phyloP scores from a whole-genome alignment of 2,329 filamentous ascomycete species.

The Colletotrichum eleusines region DNA sequence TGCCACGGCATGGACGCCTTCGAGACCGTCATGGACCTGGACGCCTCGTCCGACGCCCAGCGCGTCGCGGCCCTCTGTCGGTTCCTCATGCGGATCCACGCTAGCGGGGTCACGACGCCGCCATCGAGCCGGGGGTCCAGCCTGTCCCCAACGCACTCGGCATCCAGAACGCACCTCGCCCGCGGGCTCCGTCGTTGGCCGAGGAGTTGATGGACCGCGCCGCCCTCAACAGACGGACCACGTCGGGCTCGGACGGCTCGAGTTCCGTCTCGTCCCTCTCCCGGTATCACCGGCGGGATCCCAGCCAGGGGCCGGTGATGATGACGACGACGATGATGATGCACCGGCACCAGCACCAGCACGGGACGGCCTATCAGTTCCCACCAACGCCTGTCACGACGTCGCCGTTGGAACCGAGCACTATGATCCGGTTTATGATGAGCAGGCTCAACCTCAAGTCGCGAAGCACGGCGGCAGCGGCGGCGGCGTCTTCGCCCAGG shows the following conservation, averaged over 20 bases:
- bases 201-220: constrained; percentile 35
- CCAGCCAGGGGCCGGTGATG: constrained; percentile 11
- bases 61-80: constrained; percentile 56
- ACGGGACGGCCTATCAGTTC: constrained; percentile 16
- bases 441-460: constrained; percentile 51
- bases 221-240: constrained; percentile 42
- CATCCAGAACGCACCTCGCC: constrained; percentile 41
- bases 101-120: constrained; percentile 46
- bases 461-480: constrained; percentile 41
- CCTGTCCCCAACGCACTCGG: constrained; percentile 43
- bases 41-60: constrained; percentile 53
- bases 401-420: constrained; percentile 46
- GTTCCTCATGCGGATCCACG: constrained; percentile 56
- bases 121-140: constrained; percentile 51
- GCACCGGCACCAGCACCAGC: constrained; percentile 5
- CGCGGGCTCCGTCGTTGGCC: constrained; percentile 32
- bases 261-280: constrained; percentile 16
- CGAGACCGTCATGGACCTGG: constrained; percentile 58
- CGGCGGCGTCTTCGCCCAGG: no score
- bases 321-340: no score
- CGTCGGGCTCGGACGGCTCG: constrained; percentile 37
- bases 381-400: constrained; percentile 45
- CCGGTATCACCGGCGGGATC: background rate
- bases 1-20: constrained; percentile 68
- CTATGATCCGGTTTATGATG: constrained; percentile 51